These are phyloP conservation scores for Alternaria consortialis DNA, from an alignment of 2,329 filamentous ascomycete species.

Conservation along the genomic window DNA sequence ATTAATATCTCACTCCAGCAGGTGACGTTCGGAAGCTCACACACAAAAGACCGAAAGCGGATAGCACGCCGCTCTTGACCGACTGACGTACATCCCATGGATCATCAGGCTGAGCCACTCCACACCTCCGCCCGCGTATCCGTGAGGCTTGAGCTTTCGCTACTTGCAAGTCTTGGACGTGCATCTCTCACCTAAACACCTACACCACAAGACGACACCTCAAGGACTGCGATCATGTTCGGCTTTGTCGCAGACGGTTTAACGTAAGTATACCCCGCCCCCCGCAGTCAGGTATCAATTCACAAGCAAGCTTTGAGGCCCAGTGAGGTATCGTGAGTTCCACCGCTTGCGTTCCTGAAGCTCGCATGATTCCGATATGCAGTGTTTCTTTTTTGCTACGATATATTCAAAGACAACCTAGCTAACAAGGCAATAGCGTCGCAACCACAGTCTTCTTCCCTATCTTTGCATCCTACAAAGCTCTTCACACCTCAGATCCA, in stretches of 20 bases:
- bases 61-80: constrained; percentile 17
- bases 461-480: constrained; percentile 97
- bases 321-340: constrained; percentile 12
- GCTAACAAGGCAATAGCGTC: constrained; percentile 40
- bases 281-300: constrained; percentile 23
- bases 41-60: constrained; percentile 14
- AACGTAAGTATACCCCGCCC: constrained; percentile 48
- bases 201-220: constrained; percentile 5
- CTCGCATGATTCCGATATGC: constrained; percentile 16
- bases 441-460: constrained; percentile 88
- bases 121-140: constrained; percentile 28
- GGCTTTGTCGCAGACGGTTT: constrained; percentile 51
- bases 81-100: constrained; percentile 18
- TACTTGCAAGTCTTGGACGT: constrained; percentile 11
- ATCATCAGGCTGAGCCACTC: constrained; percentile 24
- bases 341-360: constrained; percentile 12
- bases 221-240: constrained; percentile 39
- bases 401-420: neutral
- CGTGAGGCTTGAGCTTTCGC: constrained; percentile 25
- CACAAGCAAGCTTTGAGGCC: constrained; percentile 20
- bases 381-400: constrained; percentile 4
- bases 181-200: constrained; percentile 9
- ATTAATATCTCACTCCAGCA: neutral
- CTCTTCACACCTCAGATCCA: constrained; percentile 89
- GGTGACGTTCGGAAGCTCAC: constrained; percentile 9